These are phyloP conservation scores for Alisma plantagoaquatica DNA, from an alignment of 106 monocot species.

Conservation along the genomic window DNA sequence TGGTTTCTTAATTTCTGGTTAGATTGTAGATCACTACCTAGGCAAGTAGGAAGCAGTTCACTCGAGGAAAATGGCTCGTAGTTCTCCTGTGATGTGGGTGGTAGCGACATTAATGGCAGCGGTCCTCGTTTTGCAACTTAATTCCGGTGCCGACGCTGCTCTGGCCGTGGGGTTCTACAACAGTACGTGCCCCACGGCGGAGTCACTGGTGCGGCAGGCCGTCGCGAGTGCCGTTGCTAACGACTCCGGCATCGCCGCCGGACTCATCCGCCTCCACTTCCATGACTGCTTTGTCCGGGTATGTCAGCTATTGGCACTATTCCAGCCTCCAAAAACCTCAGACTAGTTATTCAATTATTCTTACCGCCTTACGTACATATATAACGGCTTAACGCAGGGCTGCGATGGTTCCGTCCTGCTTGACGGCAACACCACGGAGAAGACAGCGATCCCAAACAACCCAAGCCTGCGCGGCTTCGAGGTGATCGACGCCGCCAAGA, in stretches of 20 bases:
- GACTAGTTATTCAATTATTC: too few relatives aligned
- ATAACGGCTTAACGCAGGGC: too few relatives aligned
- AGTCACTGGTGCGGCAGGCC: constrained; percentile 7
- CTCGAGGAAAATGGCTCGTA: background rate
- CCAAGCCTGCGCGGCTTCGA: constrained; percentile 6
- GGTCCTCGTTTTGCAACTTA: background rate
- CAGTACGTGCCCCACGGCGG: constrained; percentile 3
- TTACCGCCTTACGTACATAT: too few relatives aligned
- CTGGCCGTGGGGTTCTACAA: constrained; percentile 24
- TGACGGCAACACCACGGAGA: constrained; percentile 4
- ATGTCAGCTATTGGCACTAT: too few relatives aligned
- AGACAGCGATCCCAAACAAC: background rate
- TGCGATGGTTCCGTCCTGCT: constrained; percentile 18
- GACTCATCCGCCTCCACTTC: constrained; percentile 14
- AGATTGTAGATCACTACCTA: too few relatives aligned
- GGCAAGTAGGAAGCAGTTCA: background rate
- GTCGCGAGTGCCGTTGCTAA: background rate
- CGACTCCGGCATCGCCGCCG: constrained; percentile 9
- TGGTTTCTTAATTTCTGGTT: too few relatives aligned
- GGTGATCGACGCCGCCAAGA: constrained; percentile 13
- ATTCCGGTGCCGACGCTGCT: background rate
- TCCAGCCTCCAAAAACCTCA: too few relatives aligned
- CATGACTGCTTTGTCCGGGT: constrained; percentile 19
- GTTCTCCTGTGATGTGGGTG: background rate
- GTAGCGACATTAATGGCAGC: background rate